phyloP scores from a whole-genome alignment of 73 alveolate genomes.

The Diophrys appendiculata region DNA sequence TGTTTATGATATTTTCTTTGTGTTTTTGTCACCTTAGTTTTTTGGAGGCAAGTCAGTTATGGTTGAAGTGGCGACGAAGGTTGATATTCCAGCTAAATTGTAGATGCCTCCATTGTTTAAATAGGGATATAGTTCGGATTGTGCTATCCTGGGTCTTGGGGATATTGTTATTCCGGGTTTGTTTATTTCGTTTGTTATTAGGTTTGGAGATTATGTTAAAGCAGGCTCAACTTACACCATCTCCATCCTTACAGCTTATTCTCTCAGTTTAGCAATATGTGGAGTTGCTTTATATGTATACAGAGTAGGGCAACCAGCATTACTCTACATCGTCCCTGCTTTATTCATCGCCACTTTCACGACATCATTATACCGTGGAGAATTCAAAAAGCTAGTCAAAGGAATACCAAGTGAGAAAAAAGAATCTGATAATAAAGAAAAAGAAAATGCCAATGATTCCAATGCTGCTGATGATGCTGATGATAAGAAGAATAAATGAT shows the following conservation, averaged over 20 bases:
- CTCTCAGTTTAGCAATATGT: conserved; percentile 34
- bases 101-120: conserved; percentile 69
- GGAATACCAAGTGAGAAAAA: too few relatives aligned
- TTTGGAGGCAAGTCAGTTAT: conserved; percentile 89
- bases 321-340: conserved; percentile 94
- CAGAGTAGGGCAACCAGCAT: conserved; percentile 96
- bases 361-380: conserved; percentile 26
- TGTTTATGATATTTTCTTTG: conserved; percentile 98
- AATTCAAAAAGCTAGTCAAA: conserved; percentile 12
- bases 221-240: conserved; percentile 9
- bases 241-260: conserved; percentile 26
- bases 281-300: conserved; percentile 75
- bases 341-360: conserved; percentile 34
- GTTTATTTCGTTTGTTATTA: conserved; percentile 69
- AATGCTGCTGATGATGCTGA: too few relatives aligned
- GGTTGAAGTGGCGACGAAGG: conserved; percentile 95
- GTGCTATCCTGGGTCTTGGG: conserved; percentile 95
- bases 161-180: conserved; percentile 98
- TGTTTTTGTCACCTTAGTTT: conserved; percentile 66
- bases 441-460: too few relatives aligned
- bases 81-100: conserved; percentile 96
- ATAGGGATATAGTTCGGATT: too few relatives aligned
- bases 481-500: too few relatives aligned
- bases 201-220: conserved; percentile 50
- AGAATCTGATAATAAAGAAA: too few relatives aligned